phyloP scores from a whole-genome alignment of 2,329 filamentous ascomycete species.

The Trichophyton verrucosum region DNA sequence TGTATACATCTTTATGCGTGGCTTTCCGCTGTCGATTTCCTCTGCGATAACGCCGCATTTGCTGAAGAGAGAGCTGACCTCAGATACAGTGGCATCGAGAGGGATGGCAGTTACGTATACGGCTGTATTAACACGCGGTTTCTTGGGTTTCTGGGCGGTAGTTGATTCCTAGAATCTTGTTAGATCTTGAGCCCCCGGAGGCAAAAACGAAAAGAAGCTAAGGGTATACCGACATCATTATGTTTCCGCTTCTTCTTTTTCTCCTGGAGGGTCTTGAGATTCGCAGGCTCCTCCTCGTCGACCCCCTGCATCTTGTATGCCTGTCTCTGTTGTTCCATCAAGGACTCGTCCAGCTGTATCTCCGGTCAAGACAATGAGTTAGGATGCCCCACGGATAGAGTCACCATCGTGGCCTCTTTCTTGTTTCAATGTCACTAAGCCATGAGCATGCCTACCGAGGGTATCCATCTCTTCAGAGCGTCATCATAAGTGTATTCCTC shows the following conservation, averaged over 20 bases:
- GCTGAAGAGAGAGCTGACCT: slow-evolving; percentile 73
- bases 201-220: background rate
- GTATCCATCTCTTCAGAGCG: slow-evolving; percentile 61
- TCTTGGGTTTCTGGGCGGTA: slow-evolving; percentile 25
- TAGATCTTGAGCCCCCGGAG: background rate
- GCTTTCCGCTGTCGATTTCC: slow-evolving; percentile 76
- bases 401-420: slow-evolving; percentile 14
- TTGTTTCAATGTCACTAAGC: slow-evolving; percentile 11
- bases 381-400: slow-evolving; percentile 1
- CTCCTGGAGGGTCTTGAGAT: slow-evolving; percentile 28
- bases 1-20: slow-evolving; percentile 85
- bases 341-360: slow-evolving; percentile 46
- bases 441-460: slow-evolving; percentile 37
- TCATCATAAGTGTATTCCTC: slow-evolving; percentile 74
- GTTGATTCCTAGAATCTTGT: background rate
- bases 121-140: slow-evolving; percentile 61
- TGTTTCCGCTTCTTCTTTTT: slow-evolving; percentile 43
- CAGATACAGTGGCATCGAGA: slow-evolving; percentile 60
- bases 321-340: slow-evolving; percentile 48
- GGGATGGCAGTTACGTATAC: slow-evolving; percentile 87
- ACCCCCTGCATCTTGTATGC: slow-evolving; percentile 50
- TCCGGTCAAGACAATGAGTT: slow-evolving; percentile 11
- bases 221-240: slow-evolving; percentile 35
- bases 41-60: slow-evolving; percentile 88
- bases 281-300: slow-evolving; percentile 41